A percentile compares a stretch with the other conserved stretches of the same genome.
Conservation (phyloP, 441 rosid species). For the Erysimum cheiri region DNA sequence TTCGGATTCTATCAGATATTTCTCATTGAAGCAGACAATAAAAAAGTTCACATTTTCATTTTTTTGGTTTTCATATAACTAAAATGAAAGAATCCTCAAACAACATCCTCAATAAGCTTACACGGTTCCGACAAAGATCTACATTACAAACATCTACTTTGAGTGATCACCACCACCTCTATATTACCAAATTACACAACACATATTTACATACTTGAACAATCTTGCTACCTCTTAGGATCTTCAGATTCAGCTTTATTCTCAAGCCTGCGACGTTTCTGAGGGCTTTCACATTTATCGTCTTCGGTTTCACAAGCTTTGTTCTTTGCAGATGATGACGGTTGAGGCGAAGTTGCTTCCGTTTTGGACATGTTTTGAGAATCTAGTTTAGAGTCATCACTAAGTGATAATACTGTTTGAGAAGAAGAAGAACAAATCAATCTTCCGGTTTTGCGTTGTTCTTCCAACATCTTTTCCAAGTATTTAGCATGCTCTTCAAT, state of each 20-base stretch:
- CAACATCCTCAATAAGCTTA: constrained; percentile 23
- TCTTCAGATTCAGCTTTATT: constrained; percentile 49
- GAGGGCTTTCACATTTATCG: constrained; percentile 42
- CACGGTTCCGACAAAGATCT: constrained; percentile 25
- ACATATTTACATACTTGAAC: constrained; percentile 23
- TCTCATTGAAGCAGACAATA: background rate
- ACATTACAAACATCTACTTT: constrained; percentile 35
- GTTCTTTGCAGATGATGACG: constrained; percentile 45
- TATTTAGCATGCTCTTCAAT: constrained; percentile 83
- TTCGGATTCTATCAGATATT: background rate
- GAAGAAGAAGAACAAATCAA: constrained; percentile 48
- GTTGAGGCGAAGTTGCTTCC: constrained; percentile 43
- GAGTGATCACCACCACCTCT: constrained; percentile 8
- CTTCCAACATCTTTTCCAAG: constrained; percentile 82
- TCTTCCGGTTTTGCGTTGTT: constrained; percentile 73
- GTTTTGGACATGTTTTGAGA: constrained; percentile 50
- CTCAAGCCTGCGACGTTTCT: constrained; percentile 52
- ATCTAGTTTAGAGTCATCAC: constrained; percentile 44
- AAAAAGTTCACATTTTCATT: background rate
- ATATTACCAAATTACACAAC: constrained; percentile 17
- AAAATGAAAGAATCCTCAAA: constrained; percentile 11
- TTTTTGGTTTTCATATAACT: background rate
- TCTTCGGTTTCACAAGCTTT: constrained; percentile 45
- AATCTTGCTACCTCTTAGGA: constrained; percentile 34
- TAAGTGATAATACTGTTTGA: constrained; percentile 44